Evolutionary conservation across 768 basidiomycete species (phyloP), one percentile per base, ranked within the genome.

Genomic region (Candolleomyces eurysporus): DNA sequence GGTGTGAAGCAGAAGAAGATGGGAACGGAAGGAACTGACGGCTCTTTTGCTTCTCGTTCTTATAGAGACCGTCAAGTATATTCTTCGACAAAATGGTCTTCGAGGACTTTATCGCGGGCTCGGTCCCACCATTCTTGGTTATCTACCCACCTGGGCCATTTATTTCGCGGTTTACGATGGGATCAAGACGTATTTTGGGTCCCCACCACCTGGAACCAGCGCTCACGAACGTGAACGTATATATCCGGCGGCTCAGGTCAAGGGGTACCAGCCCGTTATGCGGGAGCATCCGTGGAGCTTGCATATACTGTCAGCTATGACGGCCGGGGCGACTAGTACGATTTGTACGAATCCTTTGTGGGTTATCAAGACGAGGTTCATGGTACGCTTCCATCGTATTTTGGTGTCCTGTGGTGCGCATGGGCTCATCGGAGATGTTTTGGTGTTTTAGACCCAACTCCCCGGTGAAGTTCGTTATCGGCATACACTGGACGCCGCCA

Each of bases 291-390:
- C 91, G 3, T 93, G 91, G 92, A 81, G 87, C 5, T 76, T 93
- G 5, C 96, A 99, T 67, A 91, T 99, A 63, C 72, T 94, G 6
- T 96, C 97, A 6, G 96, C 97, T 5, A 98, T 99, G 96, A 81
- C 85, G 48, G 97, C 96, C 1, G 97, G 97, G 13, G 96, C 93
- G 5, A 80, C 90, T 19, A 96, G 96, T 69, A 97, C 97, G 6
- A 85, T 94, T 57, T 89, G 89, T 68, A 98, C 97, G 26, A 98
- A 94, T 75, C 97, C 97, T 0, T 74, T 99, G 7, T 99, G 97
- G 97, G 94, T 99, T 46, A 95, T 99, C 74, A 98, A 98, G 79
- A 98, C 96, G 22, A 87, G 97, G 31, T 98, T 98, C 78, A 98
- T 98, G 97, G 96, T 96, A 68, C 64, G 69, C 66, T 61, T 49